Percentiles rank a stretch among this genome's conserved stretches.
Evolutionary conservation across 1,284 basidiomycete genomes (phyloP).

Genomic region (Ustilago nuda): DNA sequence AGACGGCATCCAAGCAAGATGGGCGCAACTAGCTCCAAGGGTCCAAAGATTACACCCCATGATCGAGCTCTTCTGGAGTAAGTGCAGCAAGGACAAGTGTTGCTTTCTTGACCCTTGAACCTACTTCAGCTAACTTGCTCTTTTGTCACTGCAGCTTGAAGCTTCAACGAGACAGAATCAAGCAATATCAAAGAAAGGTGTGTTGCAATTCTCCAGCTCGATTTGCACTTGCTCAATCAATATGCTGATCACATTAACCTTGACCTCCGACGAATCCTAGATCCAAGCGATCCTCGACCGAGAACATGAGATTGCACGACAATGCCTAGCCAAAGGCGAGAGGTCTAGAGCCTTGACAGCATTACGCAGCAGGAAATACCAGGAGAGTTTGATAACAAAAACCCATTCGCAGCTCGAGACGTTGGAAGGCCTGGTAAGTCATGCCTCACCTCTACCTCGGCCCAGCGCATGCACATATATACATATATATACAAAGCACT

Average conservation of each 20-base stretch:
- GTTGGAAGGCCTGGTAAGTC: slow-evolving; percentile 85
- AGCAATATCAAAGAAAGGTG: slow-evolving; percentile 95
- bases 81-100: slow-evolving; percentile 60
- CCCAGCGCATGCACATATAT: too few species aligned
- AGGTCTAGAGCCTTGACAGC: slow-evolving; percentile 89
- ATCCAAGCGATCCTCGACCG: slow-evolving; percentile 86
- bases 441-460: not conserved
- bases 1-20: slow-evolving; percentile 29
- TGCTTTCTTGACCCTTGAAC: not conserved
- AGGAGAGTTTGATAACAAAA: slow-evolving; percentile 85
- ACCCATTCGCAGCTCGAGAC: slow-evolving; percentile 91
- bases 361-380: slow-evolving; percentile 89
- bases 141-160: slow-evolving; percentile 77
- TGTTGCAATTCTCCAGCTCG: not conserved
- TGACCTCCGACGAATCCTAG: slow-evolving; percentile 71
- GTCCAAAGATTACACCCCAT: slow-evolving; percentile 84
- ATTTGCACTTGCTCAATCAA: not conserved
- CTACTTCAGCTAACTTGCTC: not conserved
- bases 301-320: slow-evolving; percentile 88
- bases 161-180: slow-evolving; percentile 92
- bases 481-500: not conserved
- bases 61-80: slow-evolving; percentile 95
- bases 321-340: slow-evolving; percentile 82
- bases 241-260: not conserved
- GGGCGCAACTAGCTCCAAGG: slow-evolving; percentile 55